These are phyloP conservation scores for Alternaria sp. DNA, from an alignment of 2,329 filamentous ascomycete genomes.

Conservation along the genomic window DNA sequence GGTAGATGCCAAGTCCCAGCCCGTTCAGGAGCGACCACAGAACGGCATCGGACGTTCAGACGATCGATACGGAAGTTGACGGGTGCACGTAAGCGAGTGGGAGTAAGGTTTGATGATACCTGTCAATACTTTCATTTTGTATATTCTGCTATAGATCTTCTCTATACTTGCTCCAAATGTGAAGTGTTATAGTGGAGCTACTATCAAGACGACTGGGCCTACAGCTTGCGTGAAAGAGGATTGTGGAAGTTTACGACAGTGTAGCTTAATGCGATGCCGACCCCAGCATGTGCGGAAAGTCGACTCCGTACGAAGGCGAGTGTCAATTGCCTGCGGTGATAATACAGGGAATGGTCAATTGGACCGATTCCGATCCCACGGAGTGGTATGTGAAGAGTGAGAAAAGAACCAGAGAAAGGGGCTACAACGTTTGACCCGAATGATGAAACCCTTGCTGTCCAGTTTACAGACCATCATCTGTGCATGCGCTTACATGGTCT, in stretches of 20 bases:
- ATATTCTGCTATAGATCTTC: not conserved
- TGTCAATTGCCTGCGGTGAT: not conserved
- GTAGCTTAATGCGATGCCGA: constrained; percentile 7
- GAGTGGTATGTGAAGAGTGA: not conserved
- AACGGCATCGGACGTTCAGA: constrained; percentile 1
- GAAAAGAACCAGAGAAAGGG: not conserved
- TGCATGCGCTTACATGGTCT: not conserved
- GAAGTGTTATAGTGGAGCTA: not conserved
- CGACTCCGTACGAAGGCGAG: constrained; percentile 2
- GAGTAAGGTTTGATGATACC: not conserved
- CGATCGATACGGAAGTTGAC: not conserved
- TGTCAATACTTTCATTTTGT: not conserved
- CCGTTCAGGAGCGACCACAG: constrained; percentile 7
- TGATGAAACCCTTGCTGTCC: not conserved
- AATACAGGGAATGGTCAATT: not conserved
- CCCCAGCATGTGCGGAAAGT: constrained; percentile 6
- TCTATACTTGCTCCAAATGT: not conserved
- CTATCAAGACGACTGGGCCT: not conserved
- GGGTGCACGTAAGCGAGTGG: constrained; percentile 3
- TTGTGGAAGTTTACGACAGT: not conserved
- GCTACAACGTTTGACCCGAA: not conserved
- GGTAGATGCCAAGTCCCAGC: constrained; percentile 7
- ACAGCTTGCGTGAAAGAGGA: not conserved
- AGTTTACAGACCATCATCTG: not conserved
- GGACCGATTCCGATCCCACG: not conserved